Base-by-base conservation (phyloP, 2,329 filamentous ascomycete species). In the Sporothrix schenckii region DNA sequence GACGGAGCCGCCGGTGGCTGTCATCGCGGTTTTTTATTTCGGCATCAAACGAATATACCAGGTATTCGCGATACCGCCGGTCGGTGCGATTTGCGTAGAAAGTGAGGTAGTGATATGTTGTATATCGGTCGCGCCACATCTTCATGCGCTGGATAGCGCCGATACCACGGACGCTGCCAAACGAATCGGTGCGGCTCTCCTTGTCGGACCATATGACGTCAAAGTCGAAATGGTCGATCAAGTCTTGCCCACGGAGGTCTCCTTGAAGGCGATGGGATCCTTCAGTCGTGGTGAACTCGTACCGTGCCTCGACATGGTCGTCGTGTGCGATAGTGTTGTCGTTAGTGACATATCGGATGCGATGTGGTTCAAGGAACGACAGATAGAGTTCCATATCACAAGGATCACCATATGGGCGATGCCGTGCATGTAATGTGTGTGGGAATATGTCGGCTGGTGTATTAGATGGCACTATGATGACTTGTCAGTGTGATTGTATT, bases 141-240 rank as follows among this genome's bases (percentile, higher is more conserved):
- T 86, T 86, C 72, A 86, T 79, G 67, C 84, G 78, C 76, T 86
- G 84, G 54, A 85, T 84, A 1, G 83, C 82, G 1, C 83, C 84
- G 69, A 86, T 80, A 24, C 84, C 84, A 70, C 81, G 81, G 14
- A 86, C 80, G 44, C 81, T 84, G 60, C 84, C 84, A 72, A 85
- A 85, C 19, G 76, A 76, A 75, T 86, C 83, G 3, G 82, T 85
- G 52, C 84, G 80, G 61, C 81, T 78, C 72, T 86, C 82, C 4
- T 79, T 76, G 72, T 86, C 84, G 27, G 83, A 84, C 83, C 84
- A 86, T 49, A 84, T 78, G 11, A 86, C 83, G 72, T 86, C 83
- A 44, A 85, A 80, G 71, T 86, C 84, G 70, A 82, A 86, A 75
- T 83, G 85, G 73, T 82, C 83, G 44, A 86, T 74, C 27, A 86